These are phyloP conservation scores for Phaffomyces thermotolerans DNA, from an alignment of 805 yeast species.

Conservation along the genomic window DNA sequence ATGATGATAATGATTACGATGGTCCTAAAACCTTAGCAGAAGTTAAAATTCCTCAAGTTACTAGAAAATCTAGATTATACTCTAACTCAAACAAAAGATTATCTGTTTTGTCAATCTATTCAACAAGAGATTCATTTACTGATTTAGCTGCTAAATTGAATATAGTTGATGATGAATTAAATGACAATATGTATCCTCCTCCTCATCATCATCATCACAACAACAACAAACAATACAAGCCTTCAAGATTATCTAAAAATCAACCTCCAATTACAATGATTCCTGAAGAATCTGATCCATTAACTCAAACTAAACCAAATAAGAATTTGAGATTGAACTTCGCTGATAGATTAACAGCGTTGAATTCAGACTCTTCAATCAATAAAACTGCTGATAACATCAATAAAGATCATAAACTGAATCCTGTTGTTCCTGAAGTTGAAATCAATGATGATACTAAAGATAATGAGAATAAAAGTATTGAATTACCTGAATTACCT, in stretches of 20 bases:
- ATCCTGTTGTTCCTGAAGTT: constrained; percentile 7
- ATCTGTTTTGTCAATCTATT: constrained; percentile 64
- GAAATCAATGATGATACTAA: neutral
- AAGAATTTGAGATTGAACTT: constrained; percentile 27
- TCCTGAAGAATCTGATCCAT: constrained; percentile 18
- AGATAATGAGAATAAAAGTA: constrained; percentile 6
- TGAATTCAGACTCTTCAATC: constrained; percentile 5
- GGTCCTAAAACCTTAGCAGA: constrained; percentile 52
- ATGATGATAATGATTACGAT: constrained; percentile 3
- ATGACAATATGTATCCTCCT: neutral
- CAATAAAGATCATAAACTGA: constrained; percentile 3
- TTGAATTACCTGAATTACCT: constrained; percentile 21
- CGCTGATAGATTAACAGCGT: constrained; percentile 31
- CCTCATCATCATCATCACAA: neutral
- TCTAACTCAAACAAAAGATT: constrained; percentile 58
- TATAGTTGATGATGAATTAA: constrained; percentile 9
- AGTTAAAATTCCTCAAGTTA: constrained; percentile 61
- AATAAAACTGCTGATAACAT: constrained; percentile 2
- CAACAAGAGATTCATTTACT: constrained; percentile 57
- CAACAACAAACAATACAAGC: constrained; percentile 7
- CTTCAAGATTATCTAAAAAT: constrained; percentile 5
- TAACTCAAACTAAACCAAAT: constrained; percentile 1
- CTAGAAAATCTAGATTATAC: constrained; percentile 59
- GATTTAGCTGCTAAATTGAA: constrained; percentile 44
- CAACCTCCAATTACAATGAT: constrained; percentile 10